Conservation (phyloP, 208 protist genomes). For the Crithidia thermophila region DNA sequence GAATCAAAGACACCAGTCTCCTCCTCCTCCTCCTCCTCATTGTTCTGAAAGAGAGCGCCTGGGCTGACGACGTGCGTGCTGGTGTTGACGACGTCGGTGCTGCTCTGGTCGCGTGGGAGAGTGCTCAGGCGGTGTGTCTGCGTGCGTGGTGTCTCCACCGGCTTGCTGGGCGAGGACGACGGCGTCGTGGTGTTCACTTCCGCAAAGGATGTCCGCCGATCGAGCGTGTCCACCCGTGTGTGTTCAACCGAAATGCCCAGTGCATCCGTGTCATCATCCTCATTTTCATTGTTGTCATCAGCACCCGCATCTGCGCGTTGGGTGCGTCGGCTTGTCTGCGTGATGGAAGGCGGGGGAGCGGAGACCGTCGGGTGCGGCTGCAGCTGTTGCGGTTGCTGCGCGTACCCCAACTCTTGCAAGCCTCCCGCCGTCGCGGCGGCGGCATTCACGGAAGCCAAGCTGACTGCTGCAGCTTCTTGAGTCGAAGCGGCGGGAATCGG, state of each 20-base stretch:
- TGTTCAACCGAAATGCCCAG: too few species aligned
- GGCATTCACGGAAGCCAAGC: too few species aligned
- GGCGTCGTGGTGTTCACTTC: too few species aligned
- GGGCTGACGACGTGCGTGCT: background rate
- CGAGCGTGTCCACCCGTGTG: too few species aligned
- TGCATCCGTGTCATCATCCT: too few species aligned
- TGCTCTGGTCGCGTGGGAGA: background rate
- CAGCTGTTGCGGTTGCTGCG: background rate
- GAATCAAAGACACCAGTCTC: background rate
- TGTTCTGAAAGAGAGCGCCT: background rate
- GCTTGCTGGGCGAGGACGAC: background rate
- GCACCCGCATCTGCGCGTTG: too few species aligned
- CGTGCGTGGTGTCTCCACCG: background rate
- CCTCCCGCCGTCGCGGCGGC: too few species aligned
- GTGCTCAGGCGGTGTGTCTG: slow-evolving; percentile 4
- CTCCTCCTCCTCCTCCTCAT: background rate
- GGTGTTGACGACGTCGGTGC: background rate
- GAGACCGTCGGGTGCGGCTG: background rate
- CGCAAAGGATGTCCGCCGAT: too few species aligned
- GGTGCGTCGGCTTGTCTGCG: background rate
- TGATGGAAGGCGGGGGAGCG: background rate
- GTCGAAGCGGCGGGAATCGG: background rate
- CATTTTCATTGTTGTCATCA: too few species aligned
- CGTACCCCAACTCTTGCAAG: too few species aligned
- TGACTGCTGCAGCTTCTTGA: background rate